Conservation (phyloP, 345 rosid genomes). For the Psidium guajava region DNA sequence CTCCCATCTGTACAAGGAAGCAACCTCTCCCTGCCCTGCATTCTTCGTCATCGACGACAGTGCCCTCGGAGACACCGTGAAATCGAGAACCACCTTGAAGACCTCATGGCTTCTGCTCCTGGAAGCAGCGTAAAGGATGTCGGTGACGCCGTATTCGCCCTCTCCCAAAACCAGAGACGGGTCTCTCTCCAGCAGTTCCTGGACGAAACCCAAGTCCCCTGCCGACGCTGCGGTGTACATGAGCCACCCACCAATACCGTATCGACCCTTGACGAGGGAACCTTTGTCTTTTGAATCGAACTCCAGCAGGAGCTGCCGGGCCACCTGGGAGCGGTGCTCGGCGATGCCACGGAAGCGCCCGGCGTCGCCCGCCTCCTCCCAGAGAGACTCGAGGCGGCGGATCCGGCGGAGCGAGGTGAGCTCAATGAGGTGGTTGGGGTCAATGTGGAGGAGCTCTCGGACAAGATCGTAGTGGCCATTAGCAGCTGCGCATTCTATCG, state of each 20-base stretch:
- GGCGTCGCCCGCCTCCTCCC: constrained; percentile 71
- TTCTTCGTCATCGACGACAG: constrained; percentile 18
- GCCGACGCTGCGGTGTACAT: constrained; percentile 86
- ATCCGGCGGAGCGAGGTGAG: constrained; percentile 88
- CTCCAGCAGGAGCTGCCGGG: constrained; percentile 49
- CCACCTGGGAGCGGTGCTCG: constrained; percentile 54
- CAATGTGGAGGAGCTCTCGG: constrained; percentile 70
- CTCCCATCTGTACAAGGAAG: constrained; percentile 55
- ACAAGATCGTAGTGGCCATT: constrained; percentile 84
- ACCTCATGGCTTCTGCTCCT: constrained; percentile 52
- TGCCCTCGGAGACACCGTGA: constrained; percentile 45
- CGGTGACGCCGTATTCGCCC: constrained; percentile 87
- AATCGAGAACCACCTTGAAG: constrained; percentile 57
- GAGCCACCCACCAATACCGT: constrained; percentile 65
- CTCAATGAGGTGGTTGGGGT: constrained; percentile 73
- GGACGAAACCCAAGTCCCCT: constrained; percentile 58
- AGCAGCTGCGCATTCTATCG: constrained; percentile 89
- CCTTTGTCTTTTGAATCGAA: constrained; percentile 35
- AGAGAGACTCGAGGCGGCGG: constrained; percentile 89
- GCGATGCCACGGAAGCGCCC: constrained; percentile 56
- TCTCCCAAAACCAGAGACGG: constrained; percentile 82
- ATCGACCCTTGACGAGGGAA: constrained; percentile 51
- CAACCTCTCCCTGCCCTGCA: constrained; percentile 41
- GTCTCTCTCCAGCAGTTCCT: constrained; percentile 44
- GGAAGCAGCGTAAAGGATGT: constrained; percentile 74